These are phyloP conservation scores for Alternaria arbusti DNA, from an alignment of 2,329 filamentous ascomycete species.

Conservation along the genomic window DNA sequence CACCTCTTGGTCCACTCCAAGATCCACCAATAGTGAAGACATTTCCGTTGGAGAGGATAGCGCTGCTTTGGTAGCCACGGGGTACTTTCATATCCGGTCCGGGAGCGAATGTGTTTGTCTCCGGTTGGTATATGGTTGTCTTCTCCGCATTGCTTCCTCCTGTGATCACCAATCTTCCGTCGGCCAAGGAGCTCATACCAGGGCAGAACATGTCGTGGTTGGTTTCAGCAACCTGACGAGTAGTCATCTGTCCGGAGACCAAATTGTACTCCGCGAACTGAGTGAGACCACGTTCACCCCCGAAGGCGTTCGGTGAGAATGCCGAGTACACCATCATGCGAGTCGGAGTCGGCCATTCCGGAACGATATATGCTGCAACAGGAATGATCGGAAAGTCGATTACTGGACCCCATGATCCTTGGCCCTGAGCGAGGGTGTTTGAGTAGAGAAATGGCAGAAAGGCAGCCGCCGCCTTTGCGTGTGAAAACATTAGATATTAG, in stretches of 20 bases:
- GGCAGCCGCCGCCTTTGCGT: not conserved
- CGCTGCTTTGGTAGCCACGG: constrained; percentile 24
- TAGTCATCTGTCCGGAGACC: constrained; percentile 16
- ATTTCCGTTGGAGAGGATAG: constrained; percentile 22
- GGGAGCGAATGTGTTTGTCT: constrained; percentile 14
- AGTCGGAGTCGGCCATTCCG: constrained; percentile 22
- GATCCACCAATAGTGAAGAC: constrained; percentile 30
- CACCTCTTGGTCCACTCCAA: constrained; percentile 16
- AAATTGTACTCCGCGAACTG: constrained; percentile 29
- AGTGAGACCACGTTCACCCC: constrained; percentile 19
- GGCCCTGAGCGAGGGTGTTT: constrained; percentile 2
- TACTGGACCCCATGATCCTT: constrained; percentile 21
- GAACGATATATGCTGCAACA: constrained; percentile 27
- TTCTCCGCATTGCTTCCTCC: constrained; percentile 25
- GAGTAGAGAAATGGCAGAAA: not conserved
- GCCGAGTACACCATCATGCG: constrained; percentile 27
- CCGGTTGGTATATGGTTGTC: constrained; percentile 24
- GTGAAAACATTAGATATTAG: not conserved
- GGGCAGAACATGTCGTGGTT: constrained; percentile 33
- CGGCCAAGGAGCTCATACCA: constrained; percentile 22
- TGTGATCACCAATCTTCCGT: constrained; percentile 25
- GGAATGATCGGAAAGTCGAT: constrained; percentile 29
- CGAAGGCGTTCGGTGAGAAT: constrained; percentile 18
- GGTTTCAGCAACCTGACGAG: constrained; percentile 23
- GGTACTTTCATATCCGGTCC: constrained; percentile 24